Evolutionary conservation across 495 filamentous ascomycete species (phyloP), one percentile per base, ranked within the genome.

Genomic region (Penicilliopsis zonata): DNA sequence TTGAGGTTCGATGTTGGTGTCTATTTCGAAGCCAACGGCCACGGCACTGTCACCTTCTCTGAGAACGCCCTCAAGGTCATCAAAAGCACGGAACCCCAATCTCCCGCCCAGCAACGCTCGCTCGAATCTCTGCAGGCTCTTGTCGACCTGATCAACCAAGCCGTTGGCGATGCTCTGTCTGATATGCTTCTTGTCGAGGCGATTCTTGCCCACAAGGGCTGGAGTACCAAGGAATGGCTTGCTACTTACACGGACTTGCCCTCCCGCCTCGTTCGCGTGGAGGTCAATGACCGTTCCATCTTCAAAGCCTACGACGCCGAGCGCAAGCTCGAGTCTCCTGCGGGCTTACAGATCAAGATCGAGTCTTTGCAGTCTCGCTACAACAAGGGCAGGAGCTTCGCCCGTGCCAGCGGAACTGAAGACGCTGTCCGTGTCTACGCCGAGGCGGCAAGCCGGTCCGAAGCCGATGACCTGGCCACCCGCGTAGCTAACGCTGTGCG

Each of bases 21-120:
- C 33, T 98, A 98, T 59, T 98, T 98, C 47, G 90, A 98, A 59
- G 90, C 90, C 30, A 98, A 98, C 47, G 90, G 90, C 30, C 90
- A 98, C 54, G 90, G 90, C 33, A 98, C 90, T 15, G 83, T 96
- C 15, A 75, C 94, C 23, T 98, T 98, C 69, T 93, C 85, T 2
- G 74, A 77, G 21, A 69, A 75, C 28, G 86, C 90, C 0, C 51
- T 88, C 7, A 78, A 78, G 42, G 66, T 69, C 17, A 87, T 96
- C 61, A 67, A 71, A 36, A 78, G 63, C 33, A 73, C 78, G 28
- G 72, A 84, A 44, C 87, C 90, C 2, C 78, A 92, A 54, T 94
- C 86, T 0, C 88, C 92, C 1, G 90, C 80, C 9, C 92, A 98
- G 57, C 74, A 85, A 41, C 76, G 76, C 28, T 76, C 86, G 6